Base-by-base conservation (phyloP, 257 asterid genomes). In the Ajuga chamaepitys region DNA sequence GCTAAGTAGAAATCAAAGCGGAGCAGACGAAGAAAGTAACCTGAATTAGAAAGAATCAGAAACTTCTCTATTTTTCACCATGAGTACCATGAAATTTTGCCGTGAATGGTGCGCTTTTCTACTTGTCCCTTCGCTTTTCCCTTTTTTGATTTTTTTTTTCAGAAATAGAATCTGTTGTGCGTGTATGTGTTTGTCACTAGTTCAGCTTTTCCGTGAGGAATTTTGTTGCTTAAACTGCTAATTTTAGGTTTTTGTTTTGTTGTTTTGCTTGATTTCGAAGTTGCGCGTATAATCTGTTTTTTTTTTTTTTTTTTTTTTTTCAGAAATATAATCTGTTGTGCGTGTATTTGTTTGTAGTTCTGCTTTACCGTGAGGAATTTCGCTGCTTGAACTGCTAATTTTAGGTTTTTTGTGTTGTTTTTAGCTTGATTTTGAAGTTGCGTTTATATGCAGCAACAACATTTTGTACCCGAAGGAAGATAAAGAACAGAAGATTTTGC, bases 31-130 rank as follows among this genome's bases (percentile, higher is more conserved):
- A n/a, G 56, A 30, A 13, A 28, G 1, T 26, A 16, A 26, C 9
- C 2, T 12, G 10, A 45, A 22, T 53, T 9, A 41, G 30, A 47
- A 57, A 41, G 16, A 37, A 35, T 5, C 14, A 35, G 5, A 24
- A 52, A 32, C 47, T 54, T 52, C 52, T 20, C 20, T 5, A 4
- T 0, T 18, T 58, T 17, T 24, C 76, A 85, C 78, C 79, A 93
- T 93, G 99, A 94, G 99, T 94, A 86, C 97, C 74, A 90, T 94
- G 99, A 94, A 88, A 73, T 94, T 94, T 79, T 94, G 99, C 86
- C 94, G 99, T 13, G 96, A 88, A 80, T 90, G 99, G 99, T 90
- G 59, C 21, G 84, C 28, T 28, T 71, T 41, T 25, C 20, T 2
- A 3, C 14, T 57, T 38, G 0, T 56, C 10, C 40, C 5, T 62